These are phyloP conservation scores for Neofusicoccum parvum DNA, from an alignment of 2,329 filamentous ascomycete species.

Conservation along the genomic window DNA sequence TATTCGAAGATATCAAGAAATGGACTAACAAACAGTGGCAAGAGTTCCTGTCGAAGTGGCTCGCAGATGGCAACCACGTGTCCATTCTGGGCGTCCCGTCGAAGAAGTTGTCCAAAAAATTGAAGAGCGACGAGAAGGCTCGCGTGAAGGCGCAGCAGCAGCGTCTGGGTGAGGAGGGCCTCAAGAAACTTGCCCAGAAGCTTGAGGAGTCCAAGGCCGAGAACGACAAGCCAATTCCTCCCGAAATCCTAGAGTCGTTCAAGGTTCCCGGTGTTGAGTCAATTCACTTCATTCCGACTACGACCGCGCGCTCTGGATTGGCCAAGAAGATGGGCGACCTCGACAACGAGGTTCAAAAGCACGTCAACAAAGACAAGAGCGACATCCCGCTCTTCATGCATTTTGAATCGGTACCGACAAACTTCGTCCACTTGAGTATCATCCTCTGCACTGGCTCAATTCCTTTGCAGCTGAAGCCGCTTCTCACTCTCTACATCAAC, in stretches of 20 bases:
- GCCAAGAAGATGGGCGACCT: slow-evolving; percentile 71
- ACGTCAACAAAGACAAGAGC: slow-evolving; percentile 69
- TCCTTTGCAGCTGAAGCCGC: slow-evolving; percentile 79
- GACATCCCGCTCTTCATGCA: slow-evolving; percentile 86
- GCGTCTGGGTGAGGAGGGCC: slow-evolving; percentile 77
- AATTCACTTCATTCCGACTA: slow-evolving; percentile 91
- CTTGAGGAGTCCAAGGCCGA: slow-evolving; percentile 82
- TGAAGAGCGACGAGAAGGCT: slow-evolving; percentile 79
- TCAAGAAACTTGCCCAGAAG: slow-evolving; percentile 72
- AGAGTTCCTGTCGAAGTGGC: slow-evolving; percentile 77
- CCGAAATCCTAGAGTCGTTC: slow-evolving; percentile 78
- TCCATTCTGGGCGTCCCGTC: slow-evolving; percentile 90
- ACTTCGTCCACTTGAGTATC: slow-evolving; percentile 84
- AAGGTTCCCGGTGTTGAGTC: slow-evolving; percentile 82
- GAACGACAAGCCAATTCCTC: slow-evolving; percentile 85
- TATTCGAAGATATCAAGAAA: slow-evolving; percentile 68
- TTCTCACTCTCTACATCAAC: slow-evolving; percentile 81
- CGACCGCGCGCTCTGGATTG: slow-evolving; percentile 78
- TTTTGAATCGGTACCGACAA: slow-evolving; percentile 91
- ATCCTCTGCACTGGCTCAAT: slow-evolving; percentile 77
- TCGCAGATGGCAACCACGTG: slow-evolving; percentile 81
- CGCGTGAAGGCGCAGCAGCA: slow-evolving; percentile 78
- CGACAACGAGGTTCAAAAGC: slow-evolving; percentile 70
- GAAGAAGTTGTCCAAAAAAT: slow-evolving; percentile 71
- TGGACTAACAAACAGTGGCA: slow-evolving; percentile 89